These are phyloP conservation scores for Zostera marina DNA, from an alignment of 116 monocot species.

Conservation along the genomic window DNA sequence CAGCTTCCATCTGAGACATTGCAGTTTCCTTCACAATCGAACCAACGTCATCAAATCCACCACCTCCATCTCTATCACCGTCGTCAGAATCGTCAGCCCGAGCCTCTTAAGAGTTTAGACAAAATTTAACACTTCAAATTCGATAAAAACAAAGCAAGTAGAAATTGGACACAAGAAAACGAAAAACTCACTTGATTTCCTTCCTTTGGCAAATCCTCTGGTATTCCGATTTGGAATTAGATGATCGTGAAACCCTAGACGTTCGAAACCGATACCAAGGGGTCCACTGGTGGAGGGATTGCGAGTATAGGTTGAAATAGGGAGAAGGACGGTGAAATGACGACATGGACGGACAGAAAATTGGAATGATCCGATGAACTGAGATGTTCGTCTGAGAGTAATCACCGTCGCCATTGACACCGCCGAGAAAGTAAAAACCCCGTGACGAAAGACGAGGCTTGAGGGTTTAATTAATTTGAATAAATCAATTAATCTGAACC, in stretches of 20 bases:
- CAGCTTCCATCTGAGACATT: conserved; percentile 78
- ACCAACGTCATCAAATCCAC: conserved; percentile 49
- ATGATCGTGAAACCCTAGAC: background rate
- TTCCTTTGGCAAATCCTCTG: conserved; percentile 6
- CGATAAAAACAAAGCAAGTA: background rate
- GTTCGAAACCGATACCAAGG: background rate
- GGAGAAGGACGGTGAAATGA: conserved; percentile 2
- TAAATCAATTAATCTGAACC: too few relatives aligned
- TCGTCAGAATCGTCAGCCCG: conserved; percentile 13
- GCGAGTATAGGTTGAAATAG: background rate
- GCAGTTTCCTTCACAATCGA: conserved; percentile 53
- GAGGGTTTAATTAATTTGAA: too few relatives aligned
- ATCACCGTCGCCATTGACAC: conserved; percentile 3
- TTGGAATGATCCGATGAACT: background rate
- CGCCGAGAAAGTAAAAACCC: too few relatives aligned
- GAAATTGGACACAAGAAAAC: background rate
- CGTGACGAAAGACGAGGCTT: too few relatives aligned
- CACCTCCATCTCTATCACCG: conserved; percentile 25
- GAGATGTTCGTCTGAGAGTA: background rate
- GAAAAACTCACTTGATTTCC: conserved; percentile 3
- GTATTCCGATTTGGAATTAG: background rate
- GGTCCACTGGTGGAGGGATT: background rate
- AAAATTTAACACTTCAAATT: background rate
- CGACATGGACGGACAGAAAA: background rate
- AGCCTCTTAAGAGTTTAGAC: background rate